These are phyloP conservation scores for Cylindrotheca fusiformis DNA, from an alignment of 108 stramenopile genomes.

Conservation along the genomic window DNA sequence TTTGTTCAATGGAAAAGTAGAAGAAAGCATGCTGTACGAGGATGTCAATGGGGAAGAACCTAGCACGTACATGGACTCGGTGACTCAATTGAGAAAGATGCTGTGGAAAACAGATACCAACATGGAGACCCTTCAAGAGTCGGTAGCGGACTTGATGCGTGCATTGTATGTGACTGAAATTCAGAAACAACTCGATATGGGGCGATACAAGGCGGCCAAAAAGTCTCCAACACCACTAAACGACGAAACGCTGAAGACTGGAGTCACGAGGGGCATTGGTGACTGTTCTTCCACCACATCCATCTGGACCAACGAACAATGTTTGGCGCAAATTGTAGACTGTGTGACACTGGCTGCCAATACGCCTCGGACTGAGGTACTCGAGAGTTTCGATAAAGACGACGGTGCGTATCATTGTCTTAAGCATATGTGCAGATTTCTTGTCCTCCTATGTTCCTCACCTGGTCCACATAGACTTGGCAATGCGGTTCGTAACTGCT, in stretches of 20 bases:
- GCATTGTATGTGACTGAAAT: constrained; percentile 66
- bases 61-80: constrained; percentile 72
- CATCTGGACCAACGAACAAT: constrained; percentile 52
- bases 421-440: not conserved
- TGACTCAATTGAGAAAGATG: constrained; percentile 40
- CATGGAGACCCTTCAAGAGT: constrained; percentile 7
- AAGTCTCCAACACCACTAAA: constrained; percentile 57
- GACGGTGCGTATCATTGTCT: constrained; percentile 26
- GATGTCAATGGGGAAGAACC: constrained; percentile 38
- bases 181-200: constrained; percentile 84
- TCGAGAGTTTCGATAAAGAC: constrained; percentile 93
- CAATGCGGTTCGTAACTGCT: constrained; percentile 95
- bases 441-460: not conserved
- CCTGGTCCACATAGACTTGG: constrained; percentile 28
- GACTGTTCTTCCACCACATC: constrained; percentile 21
- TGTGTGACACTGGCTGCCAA: constrained; percentile 49
- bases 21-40: constrained; percentile 91
- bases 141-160: constrained; percentile 21
- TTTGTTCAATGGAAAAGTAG: constrained; percentile 75
- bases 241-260: constrained; percentile 8
- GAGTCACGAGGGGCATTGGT: not conserved
- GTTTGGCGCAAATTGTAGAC: constrained; percentile 37
- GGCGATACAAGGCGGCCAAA: constrained; percentile 83
- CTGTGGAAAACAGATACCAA: constrained; percentile 4
- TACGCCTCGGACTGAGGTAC: constrained; percentile 21